phyloP scores from a whole-genome alignment of 805 yeast genomes.

The Barnettozyma pratensis region DNA sequence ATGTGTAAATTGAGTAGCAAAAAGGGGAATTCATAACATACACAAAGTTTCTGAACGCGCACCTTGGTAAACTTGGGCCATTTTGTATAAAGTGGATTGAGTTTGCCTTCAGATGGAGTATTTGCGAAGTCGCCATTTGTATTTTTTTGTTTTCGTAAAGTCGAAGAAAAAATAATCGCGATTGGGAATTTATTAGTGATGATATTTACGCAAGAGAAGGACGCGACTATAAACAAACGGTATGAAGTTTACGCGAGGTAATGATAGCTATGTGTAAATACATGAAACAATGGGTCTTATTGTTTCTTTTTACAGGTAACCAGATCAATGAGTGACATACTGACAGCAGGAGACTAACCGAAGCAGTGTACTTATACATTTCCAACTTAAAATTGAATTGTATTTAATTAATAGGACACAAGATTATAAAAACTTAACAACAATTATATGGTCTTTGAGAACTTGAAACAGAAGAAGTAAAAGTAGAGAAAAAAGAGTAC shows the following conservation, averaged over 20 bases:
- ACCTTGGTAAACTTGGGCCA: slow-evolving; percentile 65
- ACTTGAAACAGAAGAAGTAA: background rate
- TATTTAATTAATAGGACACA: background rate
- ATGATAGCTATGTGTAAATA: too few species aligned
- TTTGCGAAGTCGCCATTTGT: slow-evolving; percentile 1
- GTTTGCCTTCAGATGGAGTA: background rate
- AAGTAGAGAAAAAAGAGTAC: background rate
- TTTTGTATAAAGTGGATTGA: background rate
- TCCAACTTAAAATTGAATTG: background rate
- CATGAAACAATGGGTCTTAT: too few species aligned
- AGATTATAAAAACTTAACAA: background rate
- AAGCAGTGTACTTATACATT: too few species aligned
- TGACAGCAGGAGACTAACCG: too few species aligned
- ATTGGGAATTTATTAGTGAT: slow-evolving; percentile 9
- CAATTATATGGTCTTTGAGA: background rate
- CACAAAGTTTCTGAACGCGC: slow-evolving; percentile 88
- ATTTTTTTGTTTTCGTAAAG: background rate
- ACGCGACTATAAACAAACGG: too few species aligned
- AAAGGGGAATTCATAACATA: slow-evolving; percentile 24
- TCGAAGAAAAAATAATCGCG: slow-evolving; percentile 4
- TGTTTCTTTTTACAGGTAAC: too few species aligned
- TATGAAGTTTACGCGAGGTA: too few species aligned
- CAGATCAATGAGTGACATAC: too few species aligned
- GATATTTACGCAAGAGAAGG: background rate
- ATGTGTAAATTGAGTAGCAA: background rate